phyloP scores from a whole-genome alignment of 495 filamentous ascomycete species.

The Penicillium antarcticum region DNA sequence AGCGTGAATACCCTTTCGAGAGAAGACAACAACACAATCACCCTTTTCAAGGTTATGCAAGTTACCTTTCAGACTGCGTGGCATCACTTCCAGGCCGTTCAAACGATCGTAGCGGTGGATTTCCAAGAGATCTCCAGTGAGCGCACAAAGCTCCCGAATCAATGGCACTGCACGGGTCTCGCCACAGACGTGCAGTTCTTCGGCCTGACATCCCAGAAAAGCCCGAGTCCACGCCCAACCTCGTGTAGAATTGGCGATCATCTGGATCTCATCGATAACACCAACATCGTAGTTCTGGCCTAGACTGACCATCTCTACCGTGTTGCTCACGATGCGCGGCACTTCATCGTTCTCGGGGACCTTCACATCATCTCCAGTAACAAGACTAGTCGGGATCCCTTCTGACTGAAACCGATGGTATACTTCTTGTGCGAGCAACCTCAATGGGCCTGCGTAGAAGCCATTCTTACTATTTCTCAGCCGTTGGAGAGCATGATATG shows the following conservation, averaged over 20 bases:
- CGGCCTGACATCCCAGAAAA: slow-evolving; percentile 77
- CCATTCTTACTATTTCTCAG: slow-evolving; percentile 72
- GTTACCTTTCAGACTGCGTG: slow-evolving; percentile 56
- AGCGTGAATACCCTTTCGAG: slow-evolving; percentile 73
- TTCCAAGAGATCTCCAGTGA: slow-evolving; percentile 76
- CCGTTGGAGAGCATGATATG: slow-evolving; percentile 88
- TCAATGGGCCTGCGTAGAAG: slow-evolving; percentile 87
- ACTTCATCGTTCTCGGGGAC: slow-evolving; percentile 44
- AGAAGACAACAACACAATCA: slow-evolving; percentile 87
- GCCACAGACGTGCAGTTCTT: slow-evolving; percentile 91
- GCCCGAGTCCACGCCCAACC: slow-evolving; percentile 99
- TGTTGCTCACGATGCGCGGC: slow-evolving; percentile 70
- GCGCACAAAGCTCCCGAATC: slow-evolving; percentile 73
- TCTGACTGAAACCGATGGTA: slow-evolving; percentile 76
- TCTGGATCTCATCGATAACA: slow-evolving; percentile 98
- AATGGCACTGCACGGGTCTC: slow-evolving; percentile 79
- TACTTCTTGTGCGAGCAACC: slow-evolving; percentile 90
- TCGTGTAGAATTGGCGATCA: slow-evolving; percentile 76
- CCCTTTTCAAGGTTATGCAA: slow-evolving; percentile 73
- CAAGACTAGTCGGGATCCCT: slow-evolving; percentile 68
- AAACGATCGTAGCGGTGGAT: slow-evolving; percentile 81
- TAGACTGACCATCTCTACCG: slow-evolving; percentile 91
- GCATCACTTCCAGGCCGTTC: slow-evolving; percentile 67
- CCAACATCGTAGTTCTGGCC: slow-evolving; percentile 74
- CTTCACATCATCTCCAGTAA: slow-evolving; percentile 88